Evolutionary conservation across 169 alveolate species (phyloP).

Genomic region (Theileria orientalis): DNA sequence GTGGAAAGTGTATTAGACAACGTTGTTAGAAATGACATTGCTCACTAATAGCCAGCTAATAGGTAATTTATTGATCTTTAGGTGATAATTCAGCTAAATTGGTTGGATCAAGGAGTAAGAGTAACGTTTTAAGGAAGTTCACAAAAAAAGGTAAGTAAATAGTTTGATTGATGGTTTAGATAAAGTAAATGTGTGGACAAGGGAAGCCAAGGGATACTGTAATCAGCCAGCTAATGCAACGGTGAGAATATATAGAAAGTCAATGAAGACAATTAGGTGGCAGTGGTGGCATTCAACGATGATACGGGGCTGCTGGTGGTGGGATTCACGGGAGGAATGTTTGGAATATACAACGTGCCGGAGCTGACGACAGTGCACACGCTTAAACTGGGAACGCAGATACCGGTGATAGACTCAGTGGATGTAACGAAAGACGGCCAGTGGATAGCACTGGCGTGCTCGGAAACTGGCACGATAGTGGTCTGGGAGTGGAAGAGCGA

Average conservation of each 20-base stretch:
- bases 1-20: background rate
- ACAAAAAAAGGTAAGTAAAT: background rate
- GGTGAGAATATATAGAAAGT: conserved; percentile 17
- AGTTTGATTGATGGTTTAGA: background rate
- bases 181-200: conserved; percentile 55
- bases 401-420: conserved; percentile 68
- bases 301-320: conserved; percentile 64
- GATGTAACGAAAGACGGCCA: conserved; percentile 81
- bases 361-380: conserved; percentile 65
- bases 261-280: conserved; percentile 14
- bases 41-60: background rate
- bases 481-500: conserved; percentile 99
- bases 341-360: conserved; percentile 69
- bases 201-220: conserved; percentile 71
- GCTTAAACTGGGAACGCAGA: conserved; percentile 62
- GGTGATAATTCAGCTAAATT: conserved; percentile 36
- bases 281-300: conserved; percentile 61
- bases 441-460: conserved; percentile 88
- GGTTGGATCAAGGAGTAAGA: conserved; percentile 44
- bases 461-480: conserved; percentile 82
- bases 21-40: background rate
- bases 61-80: background rate
- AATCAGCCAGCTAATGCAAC: conserved; percentile 70
- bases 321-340: conserved; percentile 73
- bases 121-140: background rate